Base-by-base conservation (phyloP, 345 rosid species). In the Citrus inodora region DNA sequence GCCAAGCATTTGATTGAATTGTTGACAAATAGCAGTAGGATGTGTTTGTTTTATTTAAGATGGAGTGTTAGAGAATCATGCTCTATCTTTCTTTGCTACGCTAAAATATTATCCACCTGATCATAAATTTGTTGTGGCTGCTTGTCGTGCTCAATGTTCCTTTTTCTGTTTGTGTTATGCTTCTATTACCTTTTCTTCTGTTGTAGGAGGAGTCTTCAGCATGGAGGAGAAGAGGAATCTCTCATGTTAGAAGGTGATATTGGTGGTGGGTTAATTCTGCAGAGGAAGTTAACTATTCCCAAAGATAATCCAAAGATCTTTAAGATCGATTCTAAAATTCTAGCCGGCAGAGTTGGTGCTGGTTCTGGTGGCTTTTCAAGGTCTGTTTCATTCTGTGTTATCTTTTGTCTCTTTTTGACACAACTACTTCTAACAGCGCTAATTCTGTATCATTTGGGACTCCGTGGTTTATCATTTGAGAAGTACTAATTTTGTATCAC, bases 321-420 rank as follows among this genome's bases (percentile, higher is more conserved):
- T 71, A 87, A 55, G 16, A 88, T 93, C 72, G 85, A 88, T 55
- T 95, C 98, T 78, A 82, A 85, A 83, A 84, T 95, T 81, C 70
- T 89, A 81, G 96, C 93, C 64, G 89, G 79, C 63, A 91, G 84
- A 8, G 93, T 95, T 71, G 99, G 94, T 82, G 94, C 99, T 81
- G 96, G 99, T 59, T 95, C 98, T 63, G 95, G 98, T 42, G 98
- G 95, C 83, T 93, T 79, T 87, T 93, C 98, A 84, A 95, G 98
- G 98, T 93, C 63, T 81, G 83, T 42, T 59, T 55, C 27, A 73
- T 35, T 67, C 30, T 61, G 42, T 76, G 6, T 64, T 38, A 5
- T 51, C 75, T 58, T 56, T 25, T 67, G 32, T 73, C 24, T 38
- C 60, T 40, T 71, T 59, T 40, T 79, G 14, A 21, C 56, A 19